A percentile compares a stretch with the other conserved stretches of the same genome.
Conservation (phyloP, 2,329 filamentous ascomycete species). For the Aspergillus texensis region DNA sequence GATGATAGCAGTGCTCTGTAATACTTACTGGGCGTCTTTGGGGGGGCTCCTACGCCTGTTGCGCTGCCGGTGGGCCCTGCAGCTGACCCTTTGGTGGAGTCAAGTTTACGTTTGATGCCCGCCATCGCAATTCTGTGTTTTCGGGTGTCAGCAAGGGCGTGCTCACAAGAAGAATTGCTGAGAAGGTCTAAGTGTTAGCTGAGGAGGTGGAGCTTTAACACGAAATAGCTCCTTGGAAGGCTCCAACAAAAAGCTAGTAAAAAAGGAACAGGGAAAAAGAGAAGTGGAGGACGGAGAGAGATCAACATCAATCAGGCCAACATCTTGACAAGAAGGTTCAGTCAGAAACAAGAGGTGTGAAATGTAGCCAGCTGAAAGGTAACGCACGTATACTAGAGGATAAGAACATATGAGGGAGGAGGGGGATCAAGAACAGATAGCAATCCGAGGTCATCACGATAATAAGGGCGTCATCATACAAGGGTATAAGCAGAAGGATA, state of each 20-base stretch:
- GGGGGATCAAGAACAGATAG: background rate
- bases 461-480: background rate
- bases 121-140: slow-evolving; percentile 36
- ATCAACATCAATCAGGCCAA: background rate
- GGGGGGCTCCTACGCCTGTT: slow-evolving; percentile 21
- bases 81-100: slow-evolving; percentile 27
- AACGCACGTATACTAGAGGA: background rate
- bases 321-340: background rate
- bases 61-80: slow-evolving; percentile 19
- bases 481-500: background rate
- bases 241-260: background rate
- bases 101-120: slow-evolving; percentile 39
- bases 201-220: background rate
- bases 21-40: slow-evolving; percentile 29
- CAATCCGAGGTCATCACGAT: background rate
- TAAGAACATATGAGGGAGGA: background rate
- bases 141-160: slow-evolving; percentile 7
- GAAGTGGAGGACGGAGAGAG: background rate
- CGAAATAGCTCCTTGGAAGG: background rate
- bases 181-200: background rate
- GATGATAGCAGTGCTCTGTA: background rate
- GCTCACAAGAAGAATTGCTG: background rate
- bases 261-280: background rate
- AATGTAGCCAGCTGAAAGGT: background rate
- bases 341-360: background rate